Evolutionary conservation across 108 stramenopile species (phyloP).

Genomic region (Cyclotella distinguenda): DNA sequence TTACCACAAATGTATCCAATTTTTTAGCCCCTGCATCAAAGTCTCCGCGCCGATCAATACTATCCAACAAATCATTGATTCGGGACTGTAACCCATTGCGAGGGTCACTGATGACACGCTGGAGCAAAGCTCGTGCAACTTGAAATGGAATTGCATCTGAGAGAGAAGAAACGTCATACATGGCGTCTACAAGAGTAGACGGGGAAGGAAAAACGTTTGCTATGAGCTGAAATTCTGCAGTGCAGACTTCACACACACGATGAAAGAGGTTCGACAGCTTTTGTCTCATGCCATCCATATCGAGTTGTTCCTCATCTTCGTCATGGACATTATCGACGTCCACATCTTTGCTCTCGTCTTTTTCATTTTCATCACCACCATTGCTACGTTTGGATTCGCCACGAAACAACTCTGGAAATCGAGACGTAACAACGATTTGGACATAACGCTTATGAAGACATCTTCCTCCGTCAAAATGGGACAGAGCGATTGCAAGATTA

Average conservation of each 20-base stretch:
- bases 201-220: conserved; percentile 73
- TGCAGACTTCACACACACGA: conserved; percentile 80
- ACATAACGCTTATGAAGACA: conserved; percentile 75
- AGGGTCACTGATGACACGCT: conserved; percentile 82
- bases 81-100: conserved; percentile 74
- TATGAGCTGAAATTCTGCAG: conserved; percentile 82
- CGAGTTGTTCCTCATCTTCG: conserved; percentile 52
- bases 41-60: conserved; percentile 76
- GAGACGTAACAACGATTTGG: conserved; percentile 67
- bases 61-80: conserved; percentile 77
- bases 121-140: conserved; percentile 73
- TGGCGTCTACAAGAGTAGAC: conserved; percentile 32
- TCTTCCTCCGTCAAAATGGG: conserved; percentile 72
- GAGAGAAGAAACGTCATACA: conserved; percentile 44
- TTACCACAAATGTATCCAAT: conserved; percentile 85
- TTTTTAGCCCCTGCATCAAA: conserved; percentile 84
- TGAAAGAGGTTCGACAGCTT: conserved; percentile 81
- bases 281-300: conserved; percentile 70
- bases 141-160: conserved; percentile 70
- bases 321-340: conserved; percentile 33
- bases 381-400: not conserved
- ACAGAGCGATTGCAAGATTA: conserved; percentile 66
- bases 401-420: conserved; percentile 77
- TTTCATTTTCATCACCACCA: conserved; percentile 33
- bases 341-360: conserved; percentile 5